These are phyloP conservation scores for Starmerella sp. DNA, from an alignment of 805 yeast species.

Conservation along the genomic window DNA sequence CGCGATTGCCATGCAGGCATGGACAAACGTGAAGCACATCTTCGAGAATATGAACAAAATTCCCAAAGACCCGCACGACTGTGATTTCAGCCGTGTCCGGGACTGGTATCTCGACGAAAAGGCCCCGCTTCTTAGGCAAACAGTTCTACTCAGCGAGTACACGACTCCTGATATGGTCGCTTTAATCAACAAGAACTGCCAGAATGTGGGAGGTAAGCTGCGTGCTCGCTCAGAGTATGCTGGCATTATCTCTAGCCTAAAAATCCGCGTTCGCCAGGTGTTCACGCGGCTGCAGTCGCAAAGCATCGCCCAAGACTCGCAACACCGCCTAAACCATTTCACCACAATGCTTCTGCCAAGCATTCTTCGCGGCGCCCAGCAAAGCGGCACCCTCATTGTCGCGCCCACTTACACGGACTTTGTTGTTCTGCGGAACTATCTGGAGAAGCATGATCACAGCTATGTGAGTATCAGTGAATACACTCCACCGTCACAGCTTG, in stretches of 20 bases:
- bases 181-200: slow-evolving; percentile 33
- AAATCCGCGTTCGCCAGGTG: slow-evolving; percentile 42
- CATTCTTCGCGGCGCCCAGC: slow-evolving; percentile 46
- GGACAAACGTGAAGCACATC: slow-evolving; percentile 70
- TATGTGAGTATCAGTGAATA: slow-evolving; percentile 78
- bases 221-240: slow-evolving; percentile 34
- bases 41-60: slow-evolving; percentile 59
- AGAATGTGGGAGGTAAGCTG: slow-evolving; percentile 32
- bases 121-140: slow-evolving; percentile 61
- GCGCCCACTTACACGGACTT: slow-evolving; percentile 83
- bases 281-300: slow-evolving; percentile 60
- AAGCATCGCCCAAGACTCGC: slow-evolving; percentile 55
- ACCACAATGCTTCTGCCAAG: slow-evolving; percentile 63
- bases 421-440: slow-evolving; percentile 60
- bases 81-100: slow-evolving; percentile 84
- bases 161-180: slow-evolving; percentile 72
- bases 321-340: slow-evolving; percentile 71
- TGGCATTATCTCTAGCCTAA: slow-evolving; percentile 53
- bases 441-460: slow-evolving; percentile 48
- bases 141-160: slow-evolving; percentile 63
- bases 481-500: slow-evolving; percentile 55
- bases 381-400: slow-evolving; percentile 66
- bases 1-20: slow-evolving; percentile 80
- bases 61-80: slow-evolving; percentile 67
- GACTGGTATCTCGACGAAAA: slow-evolving; percentile 88